phyloP scores from a whole-genome alignment of 148 eudicot genomes.

The Amaranthus cruentus region DNA sequence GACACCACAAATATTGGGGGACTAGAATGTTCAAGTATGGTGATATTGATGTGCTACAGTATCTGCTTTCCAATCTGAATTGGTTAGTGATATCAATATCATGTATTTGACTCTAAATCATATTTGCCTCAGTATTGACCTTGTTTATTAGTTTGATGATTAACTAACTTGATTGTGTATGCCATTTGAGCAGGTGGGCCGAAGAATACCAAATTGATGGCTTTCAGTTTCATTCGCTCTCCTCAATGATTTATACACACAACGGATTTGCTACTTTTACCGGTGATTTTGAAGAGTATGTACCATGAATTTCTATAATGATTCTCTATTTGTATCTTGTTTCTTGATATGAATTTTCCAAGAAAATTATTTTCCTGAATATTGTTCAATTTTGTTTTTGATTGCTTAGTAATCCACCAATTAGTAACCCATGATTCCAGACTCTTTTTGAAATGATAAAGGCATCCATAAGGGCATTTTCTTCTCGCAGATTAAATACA shows the following conservation, averaged over 20 bases:
- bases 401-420: too few species aligned
- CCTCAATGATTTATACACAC: slow-evolving; percentile 97
- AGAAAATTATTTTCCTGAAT: too few species aligned
- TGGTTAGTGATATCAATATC: slow-evolving; percentile 46
- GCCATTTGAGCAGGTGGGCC: slow-evolving; percentile 77
- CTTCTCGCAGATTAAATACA: too few species aligned
- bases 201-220: slow-evolving; percentile 92
- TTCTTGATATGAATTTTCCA: too few species aligned
- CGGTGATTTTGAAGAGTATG: slow-evolving; percentile 95
- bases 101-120: not conserved
- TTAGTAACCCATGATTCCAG: too few species aligned
- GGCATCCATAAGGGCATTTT: not conserved
- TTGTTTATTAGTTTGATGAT: not conserved
- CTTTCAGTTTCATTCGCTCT: slow-evolving; percentile 87
- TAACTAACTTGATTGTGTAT: slow-evolving; percentile 14
- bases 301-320: slow-evolving; percentile 10
- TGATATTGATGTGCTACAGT: slow-evolving; percentile 88
- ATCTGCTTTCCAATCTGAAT: slow-evolving; percentile 86
- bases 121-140: not conserved
- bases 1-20: slow-evolving; percentile 96
- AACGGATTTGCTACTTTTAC: slow-evolving; percentile 91
- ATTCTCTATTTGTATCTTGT: not conserved
- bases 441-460: not conserved
- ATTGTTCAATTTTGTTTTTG: too few species aligned
- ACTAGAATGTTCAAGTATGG: slow-evolving; percentile 98